Evolutionary conservation across 1,284 basidiomycete species (phyloP).

Genomic region (Cystobasidium sp.): DNA sequence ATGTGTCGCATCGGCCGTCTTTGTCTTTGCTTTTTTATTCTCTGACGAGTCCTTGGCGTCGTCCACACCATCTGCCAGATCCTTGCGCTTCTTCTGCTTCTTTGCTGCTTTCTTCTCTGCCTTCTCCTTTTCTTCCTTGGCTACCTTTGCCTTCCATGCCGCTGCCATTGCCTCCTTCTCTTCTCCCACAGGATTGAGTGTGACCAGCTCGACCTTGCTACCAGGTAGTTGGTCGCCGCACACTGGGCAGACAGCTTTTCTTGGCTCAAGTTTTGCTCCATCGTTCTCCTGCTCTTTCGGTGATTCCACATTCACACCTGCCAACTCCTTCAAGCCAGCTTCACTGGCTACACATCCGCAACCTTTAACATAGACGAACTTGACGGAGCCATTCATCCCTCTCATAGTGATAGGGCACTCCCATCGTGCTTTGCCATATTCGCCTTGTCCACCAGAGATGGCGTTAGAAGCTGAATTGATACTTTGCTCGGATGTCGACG

Average conservation of each 20-base stretch:
- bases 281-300: conserved; percentile 42
- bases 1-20: background rate
- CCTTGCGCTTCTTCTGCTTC: conserved; percentile 41
- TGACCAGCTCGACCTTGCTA: conserved; percentile 44
- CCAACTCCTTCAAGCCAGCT: conserved; percentile 66
- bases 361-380: conserved; percentile 80
- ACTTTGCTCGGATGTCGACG: conserved; percentile 45
- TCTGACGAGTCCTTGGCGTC: conserved; percentile 1
- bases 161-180: conserved; percentile 43
- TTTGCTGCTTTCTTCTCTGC: conserved; percentile 49
- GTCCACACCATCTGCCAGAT: background rate
- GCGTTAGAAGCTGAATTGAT: conserved; percentile 30
- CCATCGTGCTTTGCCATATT: conserved; percentile 64
- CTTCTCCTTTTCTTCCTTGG: conserved; percentile 45
- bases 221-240: conserved; percentile 30
- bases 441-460: conserved; percentile 39
- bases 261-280: conserved; percentile 46
- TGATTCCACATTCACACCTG: conserved; percentile 32
- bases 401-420: conserved; percentile 86
- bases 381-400: conserved; percentile 88
- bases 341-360: conserved; percentile 89
- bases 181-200: conserved; percentile 49
- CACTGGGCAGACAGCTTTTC: conserved; percentile 31
- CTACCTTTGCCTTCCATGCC: conserved; percentile 43
- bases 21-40: conserved; percentile 37